Evolutionary conservation across 345 rosid genomes (phyloP).

Genomic region (Balakata baccata): DNA sequence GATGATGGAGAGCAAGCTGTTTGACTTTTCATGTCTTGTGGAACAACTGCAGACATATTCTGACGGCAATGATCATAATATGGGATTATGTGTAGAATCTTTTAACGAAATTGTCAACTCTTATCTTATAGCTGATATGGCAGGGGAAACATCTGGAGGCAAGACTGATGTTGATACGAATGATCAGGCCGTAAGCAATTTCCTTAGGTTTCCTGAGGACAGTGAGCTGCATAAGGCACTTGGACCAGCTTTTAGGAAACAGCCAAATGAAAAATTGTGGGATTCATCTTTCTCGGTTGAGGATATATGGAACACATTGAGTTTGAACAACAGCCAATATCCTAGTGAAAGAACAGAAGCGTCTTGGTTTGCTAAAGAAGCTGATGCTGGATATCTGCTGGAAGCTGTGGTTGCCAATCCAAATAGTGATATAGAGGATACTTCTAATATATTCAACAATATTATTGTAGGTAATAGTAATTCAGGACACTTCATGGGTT

Average conservation of each 20-base stretch:
- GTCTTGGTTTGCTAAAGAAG: conserved; percentile 20
- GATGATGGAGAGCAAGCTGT: conserved; percentile 31
- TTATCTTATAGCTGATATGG: conserved; percentile 18
- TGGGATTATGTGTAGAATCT: conserved; percentile 26
- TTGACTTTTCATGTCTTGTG: conserved; percentile 34
- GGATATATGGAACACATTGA: conserved; percentile 15
- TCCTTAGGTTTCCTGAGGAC: conserved; percentile 37
- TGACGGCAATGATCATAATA: conserved; percentile 11
- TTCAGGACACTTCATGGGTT: not conserved
- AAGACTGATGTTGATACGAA: not conserved
- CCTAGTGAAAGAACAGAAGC: conserved; percentile 22
- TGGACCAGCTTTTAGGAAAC: conserved; percentile 30
- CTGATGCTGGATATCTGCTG: conserved; percentile 35
- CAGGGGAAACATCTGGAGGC: conserved; percentile 20
- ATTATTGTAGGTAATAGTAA: conserved; percentile 19
- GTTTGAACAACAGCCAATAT: conserved; percentile 12
- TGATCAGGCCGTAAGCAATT: conserved; percentile 12
- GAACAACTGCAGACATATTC: conserved; percentile 35
- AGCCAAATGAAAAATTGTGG: conserved; percentile 24
- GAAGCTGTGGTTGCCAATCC: conserved; percentile 43
- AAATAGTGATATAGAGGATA: conserved; percentile 14
- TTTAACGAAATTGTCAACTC: conserved; percentile 17
- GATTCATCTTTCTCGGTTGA: conserved; percentile 23
- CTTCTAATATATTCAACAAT: conserved; percentile 5
- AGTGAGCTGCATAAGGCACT: conserved; percentile 47